Conservation (phyloP, 2,329 filamentous ascomycete species). For the Colletotrichum aenigma region DNA sequence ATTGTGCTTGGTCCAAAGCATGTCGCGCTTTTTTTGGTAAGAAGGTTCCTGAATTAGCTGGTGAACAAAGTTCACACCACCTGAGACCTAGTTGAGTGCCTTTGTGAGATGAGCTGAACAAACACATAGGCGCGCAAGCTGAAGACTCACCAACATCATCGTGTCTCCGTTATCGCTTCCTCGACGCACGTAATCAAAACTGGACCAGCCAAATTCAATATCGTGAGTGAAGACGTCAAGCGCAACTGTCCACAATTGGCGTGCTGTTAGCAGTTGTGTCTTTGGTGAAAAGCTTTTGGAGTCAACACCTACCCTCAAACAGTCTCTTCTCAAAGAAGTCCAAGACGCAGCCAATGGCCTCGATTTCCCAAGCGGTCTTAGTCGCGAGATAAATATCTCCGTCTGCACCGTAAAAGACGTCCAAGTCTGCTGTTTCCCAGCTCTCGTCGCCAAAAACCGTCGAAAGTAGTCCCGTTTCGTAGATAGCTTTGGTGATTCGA, state of each 20-base stretch:
- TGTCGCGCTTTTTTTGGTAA: background rate
- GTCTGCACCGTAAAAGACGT: background rate
- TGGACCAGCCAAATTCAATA: background rate
- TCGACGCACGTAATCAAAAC: background rate
- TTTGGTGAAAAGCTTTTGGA: background rate
- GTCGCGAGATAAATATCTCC: background rate
- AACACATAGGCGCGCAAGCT: background rate
- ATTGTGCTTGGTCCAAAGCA: background rate
- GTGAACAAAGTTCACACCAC: background rate
- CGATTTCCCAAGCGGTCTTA: fast-evolving
- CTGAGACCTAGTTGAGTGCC: background rate
- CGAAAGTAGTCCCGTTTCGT: background rate
- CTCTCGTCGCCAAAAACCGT: background rate
- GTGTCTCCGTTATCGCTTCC: fast-evolving
- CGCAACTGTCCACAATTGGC: fast-evolving
- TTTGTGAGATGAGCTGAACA: background rate
- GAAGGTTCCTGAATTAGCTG: background rate
- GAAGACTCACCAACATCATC: background rate
- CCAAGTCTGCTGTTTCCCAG: background rate
- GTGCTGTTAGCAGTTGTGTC: fast-evolving
- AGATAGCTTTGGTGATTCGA: background rate
- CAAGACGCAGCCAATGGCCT: background rate
- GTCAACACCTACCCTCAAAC: background rate
- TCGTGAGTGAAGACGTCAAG: background rate
- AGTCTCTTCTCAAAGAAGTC: background rate